Base-by-base conservation (phyloP, 345 rosid genomes). In the Eucalyptus sp. region DNA sequence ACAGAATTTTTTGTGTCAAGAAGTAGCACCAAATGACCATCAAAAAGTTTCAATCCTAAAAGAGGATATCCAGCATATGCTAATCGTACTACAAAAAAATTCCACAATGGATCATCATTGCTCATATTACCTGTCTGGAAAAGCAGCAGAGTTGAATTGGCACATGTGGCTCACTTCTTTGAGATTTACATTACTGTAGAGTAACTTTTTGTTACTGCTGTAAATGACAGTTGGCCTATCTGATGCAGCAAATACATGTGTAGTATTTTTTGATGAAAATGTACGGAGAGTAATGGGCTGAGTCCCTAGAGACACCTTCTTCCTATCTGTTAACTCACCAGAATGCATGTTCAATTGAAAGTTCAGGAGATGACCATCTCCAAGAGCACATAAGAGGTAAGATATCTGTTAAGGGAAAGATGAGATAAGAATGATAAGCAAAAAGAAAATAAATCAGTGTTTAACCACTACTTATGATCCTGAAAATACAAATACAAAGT, bases 141-240 rank as follows among this genome's bases (percentile, higher is more conserved):
- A 97, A 90, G 99, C 98, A 92, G 99, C 97, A 92, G 98, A 94
- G 93, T 96, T 97, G 91, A 96, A 96, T 81, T 98, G 99, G 90
- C 99, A 96, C 96, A 97, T 96, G 89, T 97, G 97, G 91, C 97
- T 95, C 91, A 97, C 99, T 96, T 96, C 99, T 93, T 96, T 97
- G 81, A 96, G 93, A 93, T 96, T 97, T 87, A 98, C 99, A 91
- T 97, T 98, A 95, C 99, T 97, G 90, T 97, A 98, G 22, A 98
- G 93, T 68, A 98, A 94, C 89, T 98, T 98, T 92, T 96, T 98
- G 93, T 97, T 98, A 90, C 99, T 98, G 92, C 99, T 98, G 92
- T 98, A 98, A 90, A 96, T 97, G 79, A 96, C 99, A 7, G 99
- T 95, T 89, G 99, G 99, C 93, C 99, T 94, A 92, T 98, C 99